phyloP scores from a whole-genome alignment of 1,139 yeast species.

The Suhomyces bokatorum region DNA sequence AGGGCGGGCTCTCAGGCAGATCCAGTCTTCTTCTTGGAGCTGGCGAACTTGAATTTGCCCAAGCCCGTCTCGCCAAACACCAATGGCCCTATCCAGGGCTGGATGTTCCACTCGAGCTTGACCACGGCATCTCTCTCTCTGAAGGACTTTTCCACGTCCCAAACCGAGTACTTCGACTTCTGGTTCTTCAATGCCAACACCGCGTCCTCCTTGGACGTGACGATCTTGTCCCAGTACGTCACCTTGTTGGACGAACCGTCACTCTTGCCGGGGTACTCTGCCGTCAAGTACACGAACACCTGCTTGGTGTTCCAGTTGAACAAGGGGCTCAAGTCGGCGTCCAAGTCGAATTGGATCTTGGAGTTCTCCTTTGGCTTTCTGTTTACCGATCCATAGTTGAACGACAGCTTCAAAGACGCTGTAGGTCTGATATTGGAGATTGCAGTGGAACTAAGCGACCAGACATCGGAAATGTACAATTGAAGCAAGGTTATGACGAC shows the following conservation, averaged over 20 bases:
- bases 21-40: constrained; percentile 15
- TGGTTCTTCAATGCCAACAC: constrained; percentile 50
- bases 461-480: constrained; percentile 46
- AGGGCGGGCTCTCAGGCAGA: background rate
- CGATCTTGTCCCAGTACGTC: constrained; percentile 89
- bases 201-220: constrained; percentile 61
- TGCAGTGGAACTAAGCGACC: constrained; percentile 43
- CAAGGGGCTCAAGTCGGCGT: constrained; percentile 62
- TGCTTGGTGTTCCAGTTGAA: constrained; percentile 98
- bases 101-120: constrained; percentile 85
- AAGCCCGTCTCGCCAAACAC: constrained; percentile 60
- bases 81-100: constrained; percentile 85
- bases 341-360: constrained; percentile 69
- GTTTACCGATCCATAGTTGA: constrained; percentile 69
- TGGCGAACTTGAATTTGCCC: constrained; percentile 32
- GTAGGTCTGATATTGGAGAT: constrained; percentile 41
- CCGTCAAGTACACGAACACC: constrained; percentile 84
- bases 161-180: constrained; percentile 78
- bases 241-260: constrained; percentile 59
- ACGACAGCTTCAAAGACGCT: constrained; percentile 58
- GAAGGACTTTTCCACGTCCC: constrained; percentile 77
- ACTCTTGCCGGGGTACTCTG: constrained; percentile 74
- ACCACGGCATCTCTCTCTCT: constrained; percentile 68
- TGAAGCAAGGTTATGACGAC: constrained; percentile 52
- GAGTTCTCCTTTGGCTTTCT: constrained; percentile 81